Evolutionary conservation across 257 asterid species (phyloP).

Genomic region (Nicotiana undulata): DNA sequence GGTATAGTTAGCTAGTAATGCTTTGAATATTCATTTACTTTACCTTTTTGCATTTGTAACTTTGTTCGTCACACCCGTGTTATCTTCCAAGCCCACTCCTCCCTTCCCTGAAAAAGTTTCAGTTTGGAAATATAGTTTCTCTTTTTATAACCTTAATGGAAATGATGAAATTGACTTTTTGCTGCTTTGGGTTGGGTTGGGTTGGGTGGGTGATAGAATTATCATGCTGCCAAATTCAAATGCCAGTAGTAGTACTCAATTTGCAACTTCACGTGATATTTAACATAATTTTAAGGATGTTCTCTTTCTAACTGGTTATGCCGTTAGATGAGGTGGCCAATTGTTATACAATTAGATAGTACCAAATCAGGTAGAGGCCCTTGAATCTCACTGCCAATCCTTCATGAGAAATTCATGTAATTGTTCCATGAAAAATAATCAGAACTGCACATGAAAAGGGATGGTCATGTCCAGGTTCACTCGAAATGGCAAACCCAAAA

Average conservation of each 20-base stretch:
- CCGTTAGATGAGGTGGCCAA: not conserved
- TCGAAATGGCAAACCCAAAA: not conserved
- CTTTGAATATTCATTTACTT: not conserved
- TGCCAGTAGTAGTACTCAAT: not conserved
- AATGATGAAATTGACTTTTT: not conserved
- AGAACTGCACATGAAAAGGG: not conserved
- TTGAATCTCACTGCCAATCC: not conserved
- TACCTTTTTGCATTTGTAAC: not conserved
- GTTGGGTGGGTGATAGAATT: not conserved
- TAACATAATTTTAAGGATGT: not conserved
- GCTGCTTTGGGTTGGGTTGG: not conserved
- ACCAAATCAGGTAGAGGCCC: not conserved
- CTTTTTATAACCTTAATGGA: not conserved
- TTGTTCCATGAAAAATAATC: not conserved
- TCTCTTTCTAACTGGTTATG: not conserved
- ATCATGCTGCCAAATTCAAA: not conserved
- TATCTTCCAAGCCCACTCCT: not conserved
- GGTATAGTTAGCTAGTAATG: not conserved
- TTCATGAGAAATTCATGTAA: not conserved
- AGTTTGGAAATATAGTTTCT: not conserved
- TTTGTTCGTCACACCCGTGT: not conserved
- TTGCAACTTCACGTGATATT: not conserved
- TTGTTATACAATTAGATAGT: not conserved
- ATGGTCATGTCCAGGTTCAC: not conserved
- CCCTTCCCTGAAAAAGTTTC: not conserved